phyloP scores from a whole-genome alignment of 2,329 filamentous ascomycete genomes.

The Didymella sp. region DNA sequence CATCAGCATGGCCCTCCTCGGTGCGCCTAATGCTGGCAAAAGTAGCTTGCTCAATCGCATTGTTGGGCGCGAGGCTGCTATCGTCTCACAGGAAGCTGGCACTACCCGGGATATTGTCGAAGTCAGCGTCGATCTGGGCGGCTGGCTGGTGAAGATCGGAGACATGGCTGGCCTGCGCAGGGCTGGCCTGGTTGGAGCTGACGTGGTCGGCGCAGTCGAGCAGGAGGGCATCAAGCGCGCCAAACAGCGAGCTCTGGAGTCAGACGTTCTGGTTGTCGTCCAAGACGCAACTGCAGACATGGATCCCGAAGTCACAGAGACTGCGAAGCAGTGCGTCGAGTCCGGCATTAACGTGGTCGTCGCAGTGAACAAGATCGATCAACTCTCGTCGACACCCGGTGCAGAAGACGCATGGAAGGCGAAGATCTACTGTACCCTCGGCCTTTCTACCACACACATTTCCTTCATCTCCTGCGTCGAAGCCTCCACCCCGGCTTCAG shows the following conservation, averaged over 20 bases:
- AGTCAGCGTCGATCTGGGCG: conserved; percentile 84
- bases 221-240: conserved; percentile 89
- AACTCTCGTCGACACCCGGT: conserved; percentile 48
- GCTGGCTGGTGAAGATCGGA: conserved; percentile 91
- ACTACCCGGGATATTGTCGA: conserved; percentile 96
- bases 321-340: conserved; percentile 58
- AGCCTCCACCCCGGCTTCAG: conserved; percentile 40
- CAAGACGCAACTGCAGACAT: conserved; percentile 71
- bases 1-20: conserved; percentile 84
- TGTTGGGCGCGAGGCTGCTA: conserved; percentile 90
- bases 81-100: conserved; percentile 90
- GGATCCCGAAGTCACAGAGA: conserved; percentile 65
- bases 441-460: conserved; percentile 53
- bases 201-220: conserved; percentile 75
- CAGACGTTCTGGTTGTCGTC: conserved; percentile 84
- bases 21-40: conserved; percentile 93
- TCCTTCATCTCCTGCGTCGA: conserved; percentile 77
- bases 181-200: conserved; percentile 38
- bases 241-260: conserved; percentile 78
- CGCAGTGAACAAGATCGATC: conserved; percentile 68
- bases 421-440: conserved; percentile 31
- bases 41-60: conserved; percentile 91
- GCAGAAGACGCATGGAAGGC: conserved; percentile 28
- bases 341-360: conserved; percentile 63
- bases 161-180: conserved; percentile 89